phyloP scores from a whole-genome alignment of 768 basidiomycete species.

The Termitomyces eurrhizus region DNA sequence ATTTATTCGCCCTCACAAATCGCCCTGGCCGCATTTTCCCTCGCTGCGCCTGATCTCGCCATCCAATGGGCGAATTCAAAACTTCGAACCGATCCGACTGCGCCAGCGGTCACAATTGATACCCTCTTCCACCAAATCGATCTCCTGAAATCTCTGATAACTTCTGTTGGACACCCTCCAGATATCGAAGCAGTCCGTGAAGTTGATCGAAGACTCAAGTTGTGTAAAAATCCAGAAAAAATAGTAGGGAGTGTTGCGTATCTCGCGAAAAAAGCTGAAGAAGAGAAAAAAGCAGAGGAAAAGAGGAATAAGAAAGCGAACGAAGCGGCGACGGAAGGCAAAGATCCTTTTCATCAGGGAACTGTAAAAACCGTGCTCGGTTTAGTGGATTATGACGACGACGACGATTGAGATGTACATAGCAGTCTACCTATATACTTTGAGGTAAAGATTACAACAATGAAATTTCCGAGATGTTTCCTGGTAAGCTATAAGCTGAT shows the following conservation, averaged over 20 bases:
- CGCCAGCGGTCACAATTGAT: slow-evolving; percentile 20
- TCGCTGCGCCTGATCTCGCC: slow-evolving; percentile 58
- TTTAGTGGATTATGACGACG: slow-evolving; percentile 58
- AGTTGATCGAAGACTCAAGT: slow-evolving; percentile 79
- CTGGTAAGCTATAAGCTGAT: background rate
- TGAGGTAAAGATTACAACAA: background rate
- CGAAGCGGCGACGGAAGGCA: slow-evolving; percentile 41
- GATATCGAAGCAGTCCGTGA: slow-evolving; percentile 82
- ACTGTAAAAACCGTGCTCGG: slow-evolving; percentile 32
- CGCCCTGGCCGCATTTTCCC: slow-evolving; percentile 73
- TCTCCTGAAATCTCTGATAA: slow-evolving; percentile 54
- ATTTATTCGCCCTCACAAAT: slow-evolving; percentile 93
- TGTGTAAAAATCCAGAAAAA: slow-evolving; percentile 96
- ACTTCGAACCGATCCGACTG: slow-evolving; percentile 16
- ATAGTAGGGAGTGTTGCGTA: slow-evolving; percentile 87
- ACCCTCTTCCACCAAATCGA: slow-evolving; percentile 38
- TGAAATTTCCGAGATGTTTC: background rate
- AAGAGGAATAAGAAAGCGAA: slow-evolving; percentile 64
- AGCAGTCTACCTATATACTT: background rate
- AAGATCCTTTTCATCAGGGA: slow-evolving; percentile 69
- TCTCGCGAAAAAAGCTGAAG: slow-evolving; percentile 64
- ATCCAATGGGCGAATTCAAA: slow-evolving; percentile 55
- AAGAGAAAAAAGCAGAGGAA: slow-evolving; percentile 63
- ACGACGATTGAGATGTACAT: slow-evolving; percentile 29
- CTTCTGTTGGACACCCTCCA: slow-evolving; percentile 53